Percentiles rank a stretch among this genome's conserved stretches.
Conservation (phyloP, 345 rosid species). For the Lepidium aucheri region DNA sequence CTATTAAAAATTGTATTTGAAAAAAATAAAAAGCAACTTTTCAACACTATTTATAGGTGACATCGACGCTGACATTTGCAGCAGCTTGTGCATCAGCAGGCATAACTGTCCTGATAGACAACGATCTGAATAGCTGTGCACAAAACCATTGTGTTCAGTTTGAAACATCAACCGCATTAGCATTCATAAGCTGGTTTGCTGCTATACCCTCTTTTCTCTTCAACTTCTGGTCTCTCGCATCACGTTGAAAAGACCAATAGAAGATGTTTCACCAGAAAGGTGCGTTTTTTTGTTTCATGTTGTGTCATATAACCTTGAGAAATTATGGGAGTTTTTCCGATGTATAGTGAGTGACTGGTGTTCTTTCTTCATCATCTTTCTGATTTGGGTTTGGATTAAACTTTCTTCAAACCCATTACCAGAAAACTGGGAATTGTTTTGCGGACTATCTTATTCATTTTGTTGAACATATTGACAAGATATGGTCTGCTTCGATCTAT, state of each 20-base stretch:
- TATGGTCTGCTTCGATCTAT: not conserved
- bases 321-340: not conserved
- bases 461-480: conserved; percentile 4
- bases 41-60: conserved; percentile 32
- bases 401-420: conserved; percentile 9
- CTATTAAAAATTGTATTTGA: not conserved
- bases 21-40: not conserved
- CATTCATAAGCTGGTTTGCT: conserved; percentile 70
- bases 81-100: conserved; percentile 91
- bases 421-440: conserved; percentile 10
- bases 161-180: conserved; percentile 68
- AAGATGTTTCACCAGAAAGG: not conserved
- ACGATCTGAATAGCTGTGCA: conserved; percentile 46
- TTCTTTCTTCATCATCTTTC: conserved; percentile 1
- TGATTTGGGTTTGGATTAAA: conserved; percentile 10
- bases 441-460: conserved; percentile 1
- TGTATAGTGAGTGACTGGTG: conserved; percentile 24
- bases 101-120: conserved; percentile 57
- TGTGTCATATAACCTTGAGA: not conserved
- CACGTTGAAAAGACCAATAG: conserved; percentile 24
- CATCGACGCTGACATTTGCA: conserved; percentile 69
- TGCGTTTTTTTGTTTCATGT: not conserved
- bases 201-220: conserved; percentile 57
- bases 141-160: conserved; percentile 57
- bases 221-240: conserved; percentile 77